Base-by-base conservation (phyloP, 345 rosid species). In the Anastatica hierochuntica region DNA sequence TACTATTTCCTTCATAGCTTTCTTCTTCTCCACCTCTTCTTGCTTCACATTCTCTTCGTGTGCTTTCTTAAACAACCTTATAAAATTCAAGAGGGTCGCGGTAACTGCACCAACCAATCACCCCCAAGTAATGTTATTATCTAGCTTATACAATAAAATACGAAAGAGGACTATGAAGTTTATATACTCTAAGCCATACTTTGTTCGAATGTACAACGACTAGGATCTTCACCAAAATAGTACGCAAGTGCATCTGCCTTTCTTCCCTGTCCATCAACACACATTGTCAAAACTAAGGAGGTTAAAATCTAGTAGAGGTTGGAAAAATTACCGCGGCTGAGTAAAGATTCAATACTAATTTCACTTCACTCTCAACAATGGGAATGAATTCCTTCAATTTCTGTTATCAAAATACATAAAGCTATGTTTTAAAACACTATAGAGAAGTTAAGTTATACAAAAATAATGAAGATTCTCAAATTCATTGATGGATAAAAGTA, bases 211-310 rank as follows among this genome's bases (percentile, higher is more conserved):
- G 94, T 97, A 66, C 81, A 88, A 20, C 88, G 84, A 13, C 79
- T 84, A 10, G 99, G 99, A 77, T 94, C 99, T 81, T 94, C 99
- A 5, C 89, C 87, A 62, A 94, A 94, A 55, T 94, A 94, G 49
- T 77, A 71, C 12, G 85, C 97, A 69, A 94, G 97, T 56, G 89
- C 92, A 82, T 94, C 95, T 37, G 99, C 99, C 72, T 88, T 88
- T 64, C 84, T 83, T 58, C 97, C 99, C 99, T 94, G 84, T 61
- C 56, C 70, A 73, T 35, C 50, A 33, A 33, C n/a, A 34, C 40
- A 1, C 14, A 67, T 21, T 53, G 37, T 19, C n/a, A 35, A 53
- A 45, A 19, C 33, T 37, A 21, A 44, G 38, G 63, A 38, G 19
- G 15, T 16, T 55, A 12, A 23, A 8, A 37, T 27, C 29, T 24